Base-by-base conservation (phyloP, 164 flowering plant species). In the Berberis thunbergii region DNA sequence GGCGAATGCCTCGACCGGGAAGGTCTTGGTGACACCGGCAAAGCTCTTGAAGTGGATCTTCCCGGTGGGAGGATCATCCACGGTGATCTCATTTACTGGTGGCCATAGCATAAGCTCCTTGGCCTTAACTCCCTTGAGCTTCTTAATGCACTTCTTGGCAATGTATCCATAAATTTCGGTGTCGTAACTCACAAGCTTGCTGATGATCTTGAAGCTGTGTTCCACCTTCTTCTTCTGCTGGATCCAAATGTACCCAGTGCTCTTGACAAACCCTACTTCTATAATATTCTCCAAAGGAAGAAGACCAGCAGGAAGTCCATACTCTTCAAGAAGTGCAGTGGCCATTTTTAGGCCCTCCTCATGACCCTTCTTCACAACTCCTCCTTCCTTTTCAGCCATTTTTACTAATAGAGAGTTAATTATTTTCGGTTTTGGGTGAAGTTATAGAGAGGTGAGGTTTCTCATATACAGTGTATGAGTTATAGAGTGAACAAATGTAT, bases 81-180 rank as follows among this genome's bases (percentile, higher is more conserved):
- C 45, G 9, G 41, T 57, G 9, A 57, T 57, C 11, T 57, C 60
- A 39, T 57, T 57, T 7, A 57, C 60, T 3, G 60, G 60, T 2
- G 60, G 60, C 60, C 60, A 57, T 42, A 57, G 11, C 60, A 57
- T 57, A 12, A 57, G 60, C 11, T 57, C 60, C 60, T 57, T 57
- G 8, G 60, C 60, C 60, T 57, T 57, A 41, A 57, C 60, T 57
- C 60, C 60, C 43, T 57, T 57, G 43, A 57, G 60, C 10, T 57
- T 57, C 45, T 57, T 57, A 41, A 57, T 57, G 4, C 60, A 11
- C 10, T 57, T 57, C 44, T 57, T 57, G 10, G 40, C 60, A 40
- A 57, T 4, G 45, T 26, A 57, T 40, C 60, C 60, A 42, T 57
- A n/a, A 39, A 57, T 57, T 4, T 57, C 44, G 3, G 43, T 42